Base-by-base conservation (phyloP, 768 basidiomycete genomes). In the Mycena haematopus region DNA sequence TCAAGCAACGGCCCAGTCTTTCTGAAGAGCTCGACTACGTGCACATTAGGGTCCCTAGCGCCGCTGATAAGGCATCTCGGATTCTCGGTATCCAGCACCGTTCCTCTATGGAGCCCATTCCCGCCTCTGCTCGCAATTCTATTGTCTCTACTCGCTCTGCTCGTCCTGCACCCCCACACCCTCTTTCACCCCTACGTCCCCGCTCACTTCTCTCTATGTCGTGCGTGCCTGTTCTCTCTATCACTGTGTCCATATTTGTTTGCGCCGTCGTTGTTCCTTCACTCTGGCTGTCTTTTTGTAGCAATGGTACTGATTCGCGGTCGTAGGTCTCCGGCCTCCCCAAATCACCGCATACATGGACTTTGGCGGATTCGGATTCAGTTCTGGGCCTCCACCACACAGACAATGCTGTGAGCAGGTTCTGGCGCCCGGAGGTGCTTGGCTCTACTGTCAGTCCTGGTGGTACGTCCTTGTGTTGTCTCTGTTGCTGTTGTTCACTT, bases 341-440 rank as follows among this genome's bases (percentile, higher is more conserved):
- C 19, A 95, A 95, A 75, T 89, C 89, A 31, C 92, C 93, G 0
- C 87, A 92, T 73, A 93, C 91, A 13, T 96, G 95, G 93, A 91
- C 92, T 19, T 84, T 94, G 46, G 89, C 92, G 0, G 94, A 95
- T 73, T 88, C 89, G 0, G 92, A 93, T 73, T 84, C 92, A 1
- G 89, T 93, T 55, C 76, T 90, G 52, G 92, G 91, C 51, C 82
- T 95, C 53, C 87, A 91, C 69, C 94, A 96, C 70, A 82, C 84
- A 44, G 92, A 93, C 47, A 90, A 91, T 60, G 94, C 93, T 53
- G 93, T 95, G 58, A 87, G 84, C 66, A 84, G 93, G 50, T 95
- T 91, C 88, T 96, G 93, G 93, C 79, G 93, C 49, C 90, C 95
- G 47, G 94, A 96, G 75, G 92, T 95, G 15, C 85, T 96, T 21